These are phyloP conservation scores for Saturnispora gosingensis DNA, from an alignment of 805 yeast species.

Conservation along the genomic window DNA sequence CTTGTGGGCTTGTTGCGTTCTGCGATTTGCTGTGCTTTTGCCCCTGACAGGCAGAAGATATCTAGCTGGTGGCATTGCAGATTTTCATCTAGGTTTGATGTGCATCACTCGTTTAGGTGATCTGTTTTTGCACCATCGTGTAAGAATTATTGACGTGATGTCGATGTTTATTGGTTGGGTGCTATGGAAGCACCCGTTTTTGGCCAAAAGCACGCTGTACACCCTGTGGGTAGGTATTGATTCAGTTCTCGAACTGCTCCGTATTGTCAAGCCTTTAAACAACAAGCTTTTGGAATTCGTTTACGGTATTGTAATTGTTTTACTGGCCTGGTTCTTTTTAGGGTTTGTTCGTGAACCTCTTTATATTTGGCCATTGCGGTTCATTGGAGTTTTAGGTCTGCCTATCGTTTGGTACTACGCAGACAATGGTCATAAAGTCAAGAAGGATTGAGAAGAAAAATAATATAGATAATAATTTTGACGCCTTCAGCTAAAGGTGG, in stretches of 20 bases:
- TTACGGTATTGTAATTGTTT: neutral
- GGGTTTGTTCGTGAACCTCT: neutral
- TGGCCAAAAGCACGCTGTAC: neutral
- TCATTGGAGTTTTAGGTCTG: neutral
- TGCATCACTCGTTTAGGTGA: neutral
- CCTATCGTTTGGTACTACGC: conserved; percentile 3
- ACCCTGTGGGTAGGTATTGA: conserved; percentile 1
- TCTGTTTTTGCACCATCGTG: neutral
- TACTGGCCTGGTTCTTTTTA: conserved; percentile 4
- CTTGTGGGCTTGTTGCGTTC: conserved; percentile 5
- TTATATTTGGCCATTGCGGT: neutral
- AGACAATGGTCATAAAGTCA: neutral
- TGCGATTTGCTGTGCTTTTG: conserved; percentile 1
- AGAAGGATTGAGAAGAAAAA: neutral
- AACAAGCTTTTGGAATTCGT: neutral
- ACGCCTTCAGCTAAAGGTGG: neutral
- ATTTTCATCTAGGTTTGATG: conserved; percentile 3
- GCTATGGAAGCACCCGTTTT: neutral
- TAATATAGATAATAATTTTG: neutral
- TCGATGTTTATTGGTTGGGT: neutral
- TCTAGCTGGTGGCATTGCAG: conserved; percentile 8
- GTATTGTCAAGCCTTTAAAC: neutral
- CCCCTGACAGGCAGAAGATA: conserved; percentile 5
- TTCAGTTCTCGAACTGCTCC: conserved; percentile 1
- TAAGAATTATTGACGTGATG: neutral